Evolutionary conservation across 2,329 filamentous ascomycete genomes (phyloP).

Genomic region (Alternaria tenuissima): DNA sequence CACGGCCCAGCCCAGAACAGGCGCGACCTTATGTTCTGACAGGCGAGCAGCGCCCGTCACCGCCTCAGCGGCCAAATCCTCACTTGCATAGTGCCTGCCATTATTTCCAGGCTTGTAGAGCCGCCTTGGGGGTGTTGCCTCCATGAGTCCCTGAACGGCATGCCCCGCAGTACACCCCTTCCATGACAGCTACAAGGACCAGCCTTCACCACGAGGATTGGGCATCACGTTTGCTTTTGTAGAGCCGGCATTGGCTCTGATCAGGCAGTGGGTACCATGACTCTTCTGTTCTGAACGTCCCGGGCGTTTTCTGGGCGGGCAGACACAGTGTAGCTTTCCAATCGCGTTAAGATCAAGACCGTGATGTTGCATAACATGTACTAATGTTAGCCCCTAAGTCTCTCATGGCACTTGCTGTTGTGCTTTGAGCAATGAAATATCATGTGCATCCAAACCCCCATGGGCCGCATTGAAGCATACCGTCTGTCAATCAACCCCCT

Average conservation of each 20-base stretch:
- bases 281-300: not conserved
- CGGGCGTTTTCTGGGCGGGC: not conserved
- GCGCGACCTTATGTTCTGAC: slow-evolving; percentile 27
- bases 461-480: not conserved
- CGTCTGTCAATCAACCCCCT: not conserved
- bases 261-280: not conserved
- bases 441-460: not conserved
- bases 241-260: not conserved
- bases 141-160: not conserved
- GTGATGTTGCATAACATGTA: not conserved
- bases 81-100: not conserved
- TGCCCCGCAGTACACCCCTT: slow-evolving; percentile 32
- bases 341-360: not conserved
- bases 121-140: not conserved
- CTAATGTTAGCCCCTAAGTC: not conserved
- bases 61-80: slow-evolving; percentile 17
- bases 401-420: not conserved
- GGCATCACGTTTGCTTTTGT: slow-evolving; percentile 10
- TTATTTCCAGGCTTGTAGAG: not conserved
- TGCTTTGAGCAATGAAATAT: not conserved
- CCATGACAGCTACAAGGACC: slow-evolving; percentile 24
- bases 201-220: slow-evolving; percentile 13
- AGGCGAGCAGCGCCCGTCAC: slow-evolving; percentile 20
- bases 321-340: not conserved
- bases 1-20: slow-evolving; percentile 38